A percentile compares a stretch with the other conserved stretches of the same genome.
Conservation (phyloP, 2,329 filamentous ascomycete genomes). For the Fusarium udum region DNA sequence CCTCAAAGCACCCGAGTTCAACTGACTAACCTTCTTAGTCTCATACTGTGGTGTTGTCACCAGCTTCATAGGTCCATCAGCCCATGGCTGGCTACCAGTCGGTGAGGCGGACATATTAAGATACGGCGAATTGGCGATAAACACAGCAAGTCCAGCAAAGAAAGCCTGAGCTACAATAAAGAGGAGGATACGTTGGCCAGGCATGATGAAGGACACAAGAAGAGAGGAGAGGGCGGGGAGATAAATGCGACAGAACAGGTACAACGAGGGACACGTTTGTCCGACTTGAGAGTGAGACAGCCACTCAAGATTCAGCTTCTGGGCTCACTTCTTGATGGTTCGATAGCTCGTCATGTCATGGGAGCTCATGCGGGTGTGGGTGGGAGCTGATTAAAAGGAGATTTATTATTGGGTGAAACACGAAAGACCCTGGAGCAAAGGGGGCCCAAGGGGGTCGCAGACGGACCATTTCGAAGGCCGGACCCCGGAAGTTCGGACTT, state of each 20-base stretch:
- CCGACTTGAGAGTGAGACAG: conserved; percentile 8
- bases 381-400: conserved; percentile 34
- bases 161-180: conserved; percentile 45
- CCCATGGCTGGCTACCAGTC: conserved; percentile 54
- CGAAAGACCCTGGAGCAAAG: not conserved
- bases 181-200: conserved; percentile 33
- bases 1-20: not conserved
- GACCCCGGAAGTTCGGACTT: conserved; percentile 29
- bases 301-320: conserved; percentile 29
- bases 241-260: not conserved
- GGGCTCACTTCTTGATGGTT: conserved; percentile 37
- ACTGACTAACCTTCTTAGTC: conserved; percentile 58
- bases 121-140: conserved; percentile 50
- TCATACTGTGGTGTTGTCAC: conserved; percentile 63
- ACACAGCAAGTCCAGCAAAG: conserved; percentile 41
- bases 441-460: not conserved
- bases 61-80: conserved; percentile 64
- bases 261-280: conserved; percentile 24
- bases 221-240: not conserved
- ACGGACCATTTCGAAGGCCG: conserved; percentile 24
- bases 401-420: conserved; percentile 17
- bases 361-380: conserved; percentile 29
- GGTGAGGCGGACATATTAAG: conserved; percentile 46
- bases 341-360: conserved; percentile 37
- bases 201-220: conserved; percentile 28